These are phyloP conservation scores for Citrus sp. DNA, from an alignment of 345 rosid species.

Conservation along the genomic window DNA sequence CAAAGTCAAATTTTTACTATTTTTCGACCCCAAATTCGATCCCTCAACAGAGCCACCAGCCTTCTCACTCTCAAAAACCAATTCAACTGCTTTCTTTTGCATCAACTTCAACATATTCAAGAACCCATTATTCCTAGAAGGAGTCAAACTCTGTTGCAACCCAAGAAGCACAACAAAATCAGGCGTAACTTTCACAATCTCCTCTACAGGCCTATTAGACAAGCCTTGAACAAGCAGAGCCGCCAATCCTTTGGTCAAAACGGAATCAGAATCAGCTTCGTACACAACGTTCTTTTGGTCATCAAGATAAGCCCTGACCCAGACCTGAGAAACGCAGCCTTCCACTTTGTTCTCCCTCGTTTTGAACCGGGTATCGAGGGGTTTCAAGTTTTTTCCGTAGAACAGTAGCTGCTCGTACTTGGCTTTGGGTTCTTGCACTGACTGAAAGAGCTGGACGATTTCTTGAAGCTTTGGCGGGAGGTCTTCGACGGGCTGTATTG, in stretches of 20 bases:
- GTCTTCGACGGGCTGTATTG: constrained; percentile 65
- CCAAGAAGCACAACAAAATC: constrained; percentile 79
- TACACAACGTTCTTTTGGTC: constrained; percentile 52
- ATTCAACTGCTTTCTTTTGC: constrained; percentile 76
- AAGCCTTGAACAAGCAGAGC: constrained; percentile 86
- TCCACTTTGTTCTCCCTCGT: constrained; percentile 80
- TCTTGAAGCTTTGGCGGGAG: constrained; percentile 90
- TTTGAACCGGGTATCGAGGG: constrained; percentile 67
- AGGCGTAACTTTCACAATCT: constrained; percentile 69
- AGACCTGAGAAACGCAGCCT: constrained; percentile 95
- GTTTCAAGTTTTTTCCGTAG: constrained; percentile 69
- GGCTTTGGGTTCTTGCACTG: constrained; percentile 66
- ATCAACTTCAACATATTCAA: constrained; percentile 88
- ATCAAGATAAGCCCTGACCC: constrained; percentile 90
- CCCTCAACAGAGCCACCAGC: constrained; percentile 14
- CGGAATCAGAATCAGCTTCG: constrained; percentile 94
- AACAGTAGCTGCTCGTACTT: constrained; percentile 86
- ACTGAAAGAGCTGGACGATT: constrained; percentile 76
- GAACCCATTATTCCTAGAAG: constrained; percentile 89
- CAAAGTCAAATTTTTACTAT: background rate
- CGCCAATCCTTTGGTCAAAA: constrained; percentile 80
- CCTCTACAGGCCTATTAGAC: constrained; percentile 70
- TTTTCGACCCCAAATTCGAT: constrained; percentile 1
- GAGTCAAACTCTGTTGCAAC: constrained; percentile 78
- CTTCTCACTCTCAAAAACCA: constrained; percentile 41